Evolutionary conservation across 2,329 filamentous ascomycete species (phyloP), one percentile per base, ranked within the genome.

Genomic region (Botrytis galanthina): DNA sequence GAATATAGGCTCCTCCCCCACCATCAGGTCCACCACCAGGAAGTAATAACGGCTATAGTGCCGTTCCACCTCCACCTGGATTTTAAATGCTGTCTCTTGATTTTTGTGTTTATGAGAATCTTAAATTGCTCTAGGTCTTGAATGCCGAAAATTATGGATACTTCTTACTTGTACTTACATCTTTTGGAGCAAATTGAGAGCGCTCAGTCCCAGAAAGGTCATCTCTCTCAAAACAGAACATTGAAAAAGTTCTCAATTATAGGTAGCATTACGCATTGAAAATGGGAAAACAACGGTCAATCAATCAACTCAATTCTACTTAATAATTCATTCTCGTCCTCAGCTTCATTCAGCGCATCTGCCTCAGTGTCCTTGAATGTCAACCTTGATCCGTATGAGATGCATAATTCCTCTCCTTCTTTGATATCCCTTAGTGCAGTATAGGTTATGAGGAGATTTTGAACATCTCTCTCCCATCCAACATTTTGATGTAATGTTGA

Each of bases 1-100:
- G 35, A 59, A 42, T 51, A 88, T 69, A 72, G 44, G 90, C 90
- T 18, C 89, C 89, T 48, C 87, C 86, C 29, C 85, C 87, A 10
- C 87, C 87, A 42, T 84, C 87, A 20, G 86, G 87, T 60, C 83
- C 84, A 12, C 85, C 87, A 64, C 85, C 87, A n/a, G 86, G 87
- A 73, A 80, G 80, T 61, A 83, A 68, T 42, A 62, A 85, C 68
- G 84, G 86, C 66, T 94, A 93, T 80, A 89, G 87, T 78, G 86
- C 90, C 78, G 91, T 87, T 39, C 86, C 86, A 57, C 86, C 86
- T 42, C 86, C 86, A 42, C 86, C 86, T 60, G 86, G 86, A 35
- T 82, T 87, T 78, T 86, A 75, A 80, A 71, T 20, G 37, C 61
- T 59, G n/a, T 42, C 51, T 67, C 5, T 42, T 29, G 20, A 26